Evolutionary conservation across 139 green algal genomes (phyloP), one percentile per base, ranked within the genome.

Genomic region (Monoraphidium neglectum): DNA sequence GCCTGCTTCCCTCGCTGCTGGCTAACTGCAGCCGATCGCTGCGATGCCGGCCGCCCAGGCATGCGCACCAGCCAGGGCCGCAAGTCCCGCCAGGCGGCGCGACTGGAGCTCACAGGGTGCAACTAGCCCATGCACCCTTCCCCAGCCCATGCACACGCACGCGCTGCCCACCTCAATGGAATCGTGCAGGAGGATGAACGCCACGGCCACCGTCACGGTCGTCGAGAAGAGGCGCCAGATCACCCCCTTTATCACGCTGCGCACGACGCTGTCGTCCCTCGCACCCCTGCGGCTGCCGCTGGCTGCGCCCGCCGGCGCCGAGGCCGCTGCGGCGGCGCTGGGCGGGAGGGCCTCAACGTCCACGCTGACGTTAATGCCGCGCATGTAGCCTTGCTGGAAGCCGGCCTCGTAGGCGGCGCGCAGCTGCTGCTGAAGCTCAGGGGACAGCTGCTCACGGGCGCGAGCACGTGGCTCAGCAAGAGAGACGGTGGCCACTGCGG

Each of bases 221-320:
- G 75, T 75, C 28, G 38, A 64, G 56, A 80, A 80, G 18, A 80
- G 16, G 0, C 75, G 65, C 75, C 75, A 80, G 5, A 75, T 30
- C 1, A 80, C 33, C 6, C 53, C 75, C 30, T 80, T 80, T 13
- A 49, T 53, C 13, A 53, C 66, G 28, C 65, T 75, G 16, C 56
- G n/a, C n/a, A 21, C 18, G 1, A 75, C 16, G 36, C 73, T 79
- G 73, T 79, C 73, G 43, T 2, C 23, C 26, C 8, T 15, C 13
- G 53, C 35, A n/a, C 66, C 36, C 1, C 24, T n/a, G 32, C 23
- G 21, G 4, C 13, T 8, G 28, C 26, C 21, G 26, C 40, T 35
- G 38, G 38, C 38, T 57, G 38, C 40, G 38, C 21, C 66, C 36
- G 66, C 66, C 56, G 64, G 21, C 40, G 64, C 36, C 49, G 64